Evolutionary conservation across 192 early-diverging fungal species (phyloP).

Genomic region (Allomyces macrogynus): DNA sequence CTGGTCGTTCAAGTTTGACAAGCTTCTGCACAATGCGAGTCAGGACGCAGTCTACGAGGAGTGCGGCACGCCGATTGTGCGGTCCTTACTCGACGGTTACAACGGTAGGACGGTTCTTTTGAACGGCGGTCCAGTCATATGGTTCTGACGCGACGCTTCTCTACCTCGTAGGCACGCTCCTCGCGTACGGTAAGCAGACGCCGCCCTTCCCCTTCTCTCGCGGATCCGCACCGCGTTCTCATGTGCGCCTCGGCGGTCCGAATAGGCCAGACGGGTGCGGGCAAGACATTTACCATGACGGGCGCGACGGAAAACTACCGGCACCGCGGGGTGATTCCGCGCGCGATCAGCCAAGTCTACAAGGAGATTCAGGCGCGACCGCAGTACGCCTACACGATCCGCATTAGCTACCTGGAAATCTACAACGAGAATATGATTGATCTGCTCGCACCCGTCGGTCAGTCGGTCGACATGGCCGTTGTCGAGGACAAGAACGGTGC

Average conservation of each 20-base stretch:
- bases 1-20: constrained; percentile 43
- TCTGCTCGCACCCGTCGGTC: constrained; percentile 12
- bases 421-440: constrained; percentile 41
- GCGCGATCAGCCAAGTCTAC: constrained; percentile 32
- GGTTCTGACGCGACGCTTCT: no score
- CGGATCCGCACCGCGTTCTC: no score
- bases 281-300: constrained; percentile 45
- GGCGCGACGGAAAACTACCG: constrained; percentile 45
- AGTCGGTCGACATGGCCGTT: constrained; percentile 14
- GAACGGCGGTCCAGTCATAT: no score
- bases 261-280: constrained; percentile 2
- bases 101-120: constrained; percentile 16
- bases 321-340: constrained; percentile 36
- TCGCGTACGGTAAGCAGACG: constrained; percentile 22
- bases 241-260: no score
- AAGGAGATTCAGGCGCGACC: constrained; percentile 26
- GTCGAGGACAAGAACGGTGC: constrained; percentile 33
- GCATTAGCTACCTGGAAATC: constrained; percentile 34
- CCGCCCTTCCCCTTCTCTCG: no score
- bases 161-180: constrained; percentile 9
- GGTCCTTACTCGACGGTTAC: constrained; percentile 32
- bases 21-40: constrained; percentile 32
- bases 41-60: constrained; percentile 42
- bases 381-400: constrained; percentile 26
- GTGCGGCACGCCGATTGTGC: constrained; percentile 27